Percentiles rank a stretch among this genome's conserved stretches.
phyloP scores from a whole-genome alignment of 2,329 filamentous ascomycete species.

The Ceratocystis colombiana region DNA sequence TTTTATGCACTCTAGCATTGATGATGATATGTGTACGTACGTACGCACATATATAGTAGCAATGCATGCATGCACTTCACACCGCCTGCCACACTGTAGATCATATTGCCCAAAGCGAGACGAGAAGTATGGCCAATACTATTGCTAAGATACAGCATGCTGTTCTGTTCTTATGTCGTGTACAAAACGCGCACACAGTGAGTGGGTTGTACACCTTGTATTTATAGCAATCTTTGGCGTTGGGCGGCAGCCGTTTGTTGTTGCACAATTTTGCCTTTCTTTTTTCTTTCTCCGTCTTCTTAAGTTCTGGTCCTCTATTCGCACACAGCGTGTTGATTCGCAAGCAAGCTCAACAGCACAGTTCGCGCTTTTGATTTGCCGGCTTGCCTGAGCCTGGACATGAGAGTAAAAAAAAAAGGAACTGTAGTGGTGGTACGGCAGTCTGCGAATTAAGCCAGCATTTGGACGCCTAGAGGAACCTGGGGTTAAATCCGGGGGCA shows the following conservation, averaged over 20 bases:
- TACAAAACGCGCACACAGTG: not conserved
- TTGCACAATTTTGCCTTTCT: not conserved
- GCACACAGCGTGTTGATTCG: too few species aligned
- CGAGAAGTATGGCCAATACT: not conserved
- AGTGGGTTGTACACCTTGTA: not conserved
- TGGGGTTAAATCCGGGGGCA: not conserved
- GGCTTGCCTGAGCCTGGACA: too few species aligned
- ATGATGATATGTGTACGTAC: not conserved
- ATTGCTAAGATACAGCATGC: not conserved
- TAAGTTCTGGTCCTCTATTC: too few species aligned
- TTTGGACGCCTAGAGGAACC: not conserved
- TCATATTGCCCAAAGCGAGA: not conserved
- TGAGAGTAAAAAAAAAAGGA: too few species aligned
- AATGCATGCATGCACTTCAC: not conserved
- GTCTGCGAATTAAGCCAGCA: not conserved
- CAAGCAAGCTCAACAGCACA: not conserved
- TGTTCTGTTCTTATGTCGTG: not conserved
- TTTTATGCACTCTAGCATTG: not conserved
- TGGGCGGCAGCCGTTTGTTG: not conserved
- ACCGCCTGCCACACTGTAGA: slow-evolving; percentile 7
- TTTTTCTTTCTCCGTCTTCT: not conserved
- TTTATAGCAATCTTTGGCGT: not conserved
- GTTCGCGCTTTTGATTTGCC: not conserved
- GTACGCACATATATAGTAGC: not conserved
- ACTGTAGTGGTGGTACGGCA: not conserved